Percentiles rank a stretch among this genome's conserved stretches.
These are phyloP conservation scores for Rhodotorula sp. DNA, from an alignment of 1,284 basidiomycete genomes.

Conservation along the genomic window DNA sequence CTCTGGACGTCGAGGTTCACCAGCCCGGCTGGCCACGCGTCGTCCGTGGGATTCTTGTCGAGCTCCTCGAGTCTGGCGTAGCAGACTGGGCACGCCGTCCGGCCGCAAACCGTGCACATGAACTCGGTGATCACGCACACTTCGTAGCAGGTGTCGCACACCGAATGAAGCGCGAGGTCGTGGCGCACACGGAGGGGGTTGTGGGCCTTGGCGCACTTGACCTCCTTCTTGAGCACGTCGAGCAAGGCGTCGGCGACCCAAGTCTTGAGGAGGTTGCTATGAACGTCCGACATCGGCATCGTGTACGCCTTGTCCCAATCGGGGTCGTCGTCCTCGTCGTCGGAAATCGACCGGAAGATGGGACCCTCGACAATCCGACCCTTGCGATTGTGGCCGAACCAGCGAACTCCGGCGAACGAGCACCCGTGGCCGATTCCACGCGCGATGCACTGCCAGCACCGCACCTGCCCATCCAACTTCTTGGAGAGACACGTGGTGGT, in stretches of 20 bases:
- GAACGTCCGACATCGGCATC: slow-evolving; percentile 39
- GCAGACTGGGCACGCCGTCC: slow-evolving; percentile 83
- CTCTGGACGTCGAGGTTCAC: slow-evolving; percentile 16
- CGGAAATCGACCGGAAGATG: slow-evolving; percentile 5
- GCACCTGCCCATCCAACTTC: slow-evolving; percentile 22
- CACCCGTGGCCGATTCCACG: slow-evolving; percentile 24
- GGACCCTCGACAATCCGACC: slow-evolving; percentile 12
- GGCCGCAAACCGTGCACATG: slow-evolving; percentile 83
- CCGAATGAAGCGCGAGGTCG: slow-evolving; percentile 59
- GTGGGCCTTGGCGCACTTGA: slow-evolving; percentile 62
- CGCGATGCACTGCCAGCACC: slow-evolving; percentile 34
- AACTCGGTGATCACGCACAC: slow-evolving; percentile 84
- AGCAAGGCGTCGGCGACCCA: slow-evolving; percentile 69
- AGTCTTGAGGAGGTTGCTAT: slow-evolving; percentile 46
- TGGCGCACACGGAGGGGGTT: slow-evolving; percentile 68
- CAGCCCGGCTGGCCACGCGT: background rate
- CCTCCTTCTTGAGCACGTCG: slow-evolving; percentile 66
- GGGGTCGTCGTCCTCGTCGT: slow-evolving; percentile 12
- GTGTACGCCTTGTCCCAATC: slow-evolving; percentile 40
- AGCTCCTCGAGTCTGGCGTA: slow-evolving; percentile 51
- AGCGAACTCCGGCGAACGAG: slow-evolving; percentile 27
- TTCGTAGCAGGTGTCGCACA: slow-evolving; percentile 52
- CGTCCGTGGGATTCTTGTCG: slow-evolving; percentile 4
- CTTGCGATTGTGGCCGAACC: slow-evolving; percentile 24
- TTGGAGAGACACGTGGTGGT: slow-evolving; percentile 34